A percentile compares a stretch with the other conserved stretches of the same genome.
Conservation (phyloP, 768 basidiomycete genomes). For the Pulveroboletus sp. region DNA sequence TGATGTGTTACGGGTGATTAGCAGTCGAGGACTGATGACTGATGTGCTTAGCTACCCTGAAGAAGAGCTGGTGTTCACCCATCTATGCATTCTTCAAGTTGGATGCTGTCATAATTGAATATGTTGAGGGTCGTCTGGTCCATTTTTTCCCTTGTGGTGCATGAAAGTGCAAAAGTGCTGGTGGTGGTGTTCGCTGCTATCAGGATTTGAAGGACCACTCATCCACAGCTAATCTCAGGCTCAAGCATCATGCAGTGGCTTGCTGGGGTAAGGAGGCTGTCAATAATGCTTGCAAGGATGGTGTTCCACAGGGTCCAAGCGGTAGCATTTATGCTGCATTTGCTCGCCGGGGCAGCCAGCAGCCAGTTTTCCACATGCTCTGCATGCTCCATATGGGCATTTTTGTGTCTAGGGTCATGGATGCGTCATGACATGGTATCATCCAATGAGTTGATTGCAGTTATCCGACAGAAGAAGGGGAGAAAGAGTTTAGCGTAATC, state of each 20-base stretch:
- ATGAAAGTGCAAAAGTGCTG: neutral
- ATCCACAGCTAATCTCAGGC: neutral
- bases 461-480: too few species aligned
- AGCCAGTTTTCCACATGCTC: neutral
- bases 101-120: neutral
- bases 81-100: neutral
- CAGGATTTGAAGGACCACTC: neutral
- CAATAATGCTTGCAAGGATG: neutral
- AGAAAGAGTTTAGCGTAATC: too few species aligned
- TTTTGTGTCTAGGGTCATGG: too few species aligned
- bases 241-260: neutral
- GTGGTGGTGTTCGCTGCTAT: neutral
- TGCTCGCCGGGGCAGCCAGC: neutral
- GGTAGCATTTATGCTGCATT: neutral
- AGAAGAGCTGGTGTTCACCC: neutral
- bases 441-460: too few species aligned
- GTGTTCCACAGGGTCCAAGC: neutral
- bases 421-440: too few species aligned
- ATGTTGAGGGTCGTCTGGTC: neutral
- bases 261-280: constrained; percentile 1
- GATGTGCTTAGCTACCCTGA: neutral
- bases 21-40: too few species aligned
- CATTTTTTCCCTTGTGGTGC: too few species aligned
- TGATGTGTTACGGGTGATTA: too few species aligned
- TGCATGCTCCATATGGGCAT: too few species aligned